Percentiles rank a stretch among this genome's conserved stretches.
phyloP scores from a whole-genome alignment of 2,329 filamentous ascomycete genomes.

The Xylaria sp. region DNA sequence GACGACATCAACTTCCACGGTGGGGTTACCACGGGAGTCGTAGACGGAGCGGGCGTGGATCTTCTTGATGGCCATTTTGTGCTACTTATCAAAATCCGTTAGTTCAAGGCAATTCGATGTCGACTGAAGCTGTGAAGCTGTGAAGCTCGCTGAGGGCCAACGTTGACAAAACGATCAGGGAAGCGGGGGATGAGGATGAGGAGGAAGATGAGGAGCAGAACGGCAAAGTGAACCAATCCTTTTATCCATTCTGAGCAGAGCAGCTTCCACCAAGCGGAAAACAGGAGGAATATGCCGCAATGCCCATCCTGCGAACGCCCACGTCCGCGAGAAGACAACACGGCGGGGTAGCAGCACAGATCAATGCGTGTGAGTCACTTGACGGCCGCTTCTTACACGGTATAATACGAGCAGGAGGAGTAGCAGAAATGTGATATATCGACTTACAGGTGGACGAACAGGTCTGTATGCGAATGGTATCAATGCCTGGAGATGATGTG shows the following conservation, averaged over 20 bases:
- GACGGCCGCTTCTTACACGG: neutral
- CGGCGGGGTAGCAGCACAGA: neutral
- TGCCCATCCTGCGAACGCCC: neutral
- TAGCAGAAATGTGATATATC: neutral
- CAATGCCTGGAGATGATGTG: neutral
- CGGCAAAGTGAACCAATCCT: neutral
- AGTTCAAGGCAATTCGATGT: conserved; percentile 2
- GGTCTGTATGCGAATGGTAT: neutral
- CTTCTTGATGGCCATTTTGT: conserved; percentile 85
- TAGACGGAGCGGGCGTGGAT: conserved; percentile 92
- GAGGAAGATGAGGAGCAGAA: neutral
- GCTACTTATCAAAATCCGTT: conserved; percentile 8
- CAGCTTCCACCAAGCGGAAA: neutral
- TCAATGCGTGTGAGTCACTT: neutral
- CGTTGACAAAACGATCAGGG: neutral
- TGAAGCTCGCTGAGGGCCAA: neutral
- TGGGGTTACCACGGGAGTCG: conserved; percentile 98
- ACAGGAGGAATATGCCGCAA: conserved; percentile 14
- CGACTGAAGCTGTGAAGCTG: neutral
- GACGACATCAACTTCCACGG: conserved; percentile 95
- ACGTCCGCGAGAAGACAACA: neutral
- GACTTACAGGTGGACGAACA: neutral
- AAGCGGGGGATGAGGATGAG: neutral
- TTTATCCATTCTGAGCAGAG: conserved; percentile 3
- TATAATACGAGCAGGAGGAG: neutral